Percentiles rank a stretch among this genome's conserved stretches.
Conservation (phyloP, 1,284 basidiomycete genomes). For the Sporisorium iseilematis-ciliati region DNA sequence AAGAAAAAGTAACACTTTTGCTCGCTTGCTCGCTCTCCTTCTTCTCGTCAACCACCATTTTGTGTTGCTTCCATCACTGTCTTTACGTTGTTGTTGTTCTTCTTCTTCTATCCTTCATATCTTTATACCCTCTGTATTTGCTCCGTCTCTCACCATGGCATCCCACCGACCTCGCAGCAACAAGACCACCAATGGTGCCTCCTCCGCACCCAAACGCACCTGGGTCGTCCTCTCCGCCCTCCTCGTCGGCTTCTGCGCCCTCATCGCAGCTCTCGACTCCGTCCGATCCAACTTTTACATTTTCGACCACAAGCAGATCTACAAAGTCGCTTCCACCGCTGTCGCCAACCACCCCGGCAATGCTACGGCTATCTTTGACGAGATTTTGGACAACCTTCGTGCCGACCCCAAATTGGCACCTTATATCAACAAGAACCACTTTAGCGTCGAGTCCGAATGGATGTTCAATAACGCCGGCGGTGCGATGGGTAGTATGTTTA, state of each 20-base stretch:
- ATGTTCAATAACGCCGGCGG: constrained; percentile 98
- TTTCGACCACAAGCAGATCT: constrained; percentile 61
- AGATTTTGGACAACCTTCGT: constrained; percentile 57
- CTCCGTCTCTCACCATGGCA: constrained; percentile 19
- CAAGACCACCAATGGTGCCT: constrained; percentile 11
- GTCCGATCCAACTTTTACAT: constrained; percentile 60
- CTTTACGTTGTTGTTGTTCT: constrained; percentile 17
- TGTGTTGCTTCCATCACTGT: constrained; percentile 21
- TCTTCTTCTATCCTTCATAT: not conserved
- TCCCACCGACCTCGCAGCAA: constrained; percentile 39
- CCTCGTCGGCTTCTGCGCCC: constrained; percentile 35
- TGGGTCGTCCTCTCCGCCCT: constrained; percentile 34
- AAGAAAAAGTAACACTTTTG: constrained; percentile 1
- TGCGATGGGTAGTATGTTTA: constrained; percentile 97
- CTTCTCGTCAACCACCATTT: constrained; percentile 6
- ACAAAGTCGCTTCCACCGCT: constrained; percentile 54
- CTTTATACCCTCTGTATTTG: not conserved
- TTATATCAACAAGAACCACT: constrained; percentile 61
- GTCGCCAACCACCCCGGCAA: constrained; percentile 57
- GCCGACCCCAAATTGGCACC: constrained; percentile 58
- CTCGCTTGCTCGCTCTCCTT: not conserved
- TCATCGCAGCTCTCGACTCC: constrained; percentile 40
- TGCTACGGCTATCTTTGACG: constrained; percentile 63
- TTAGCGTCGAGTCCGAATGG: constrained; percentile 78
- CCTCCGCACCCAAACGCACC: constrained; percentile 18